Evolutionary conservation across 2,329 filamentous ascomycete species (phyloP), one percentile per base, ranked within the genome.

Genomic region (Fusarium ramigenum): DNA sequence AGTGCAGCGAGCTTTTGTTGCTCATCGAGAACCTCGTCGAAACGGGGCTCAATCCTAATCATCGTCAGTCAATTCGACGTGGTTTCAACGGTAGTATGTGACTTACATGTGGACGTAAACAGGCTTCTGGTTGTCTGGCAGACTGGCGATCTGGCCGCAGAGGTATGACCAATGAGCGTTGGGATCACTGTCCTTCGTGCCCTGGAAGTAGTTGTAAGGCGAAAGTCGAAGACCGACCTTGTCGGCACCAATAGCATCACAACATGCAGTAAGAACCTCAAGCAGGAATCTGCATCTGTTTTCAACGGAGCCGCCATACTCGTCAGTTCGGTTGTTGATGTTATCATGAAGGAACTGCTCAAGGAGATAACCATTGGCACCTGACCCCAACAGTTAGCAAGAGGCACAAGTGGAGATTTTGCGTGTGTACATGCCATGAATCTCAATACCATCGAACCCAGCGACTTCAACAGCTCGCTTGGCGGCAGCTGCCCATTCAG

Each of bases 401-500:
- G 5, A 18, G 14, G 23, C 9, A 15, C 1, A 32, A 25, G 18
- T 2, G 7, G 8, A 25, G 19, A 32, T 18, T 21, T 4, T 30
- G 3, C 7, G 5, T 19, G 12, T 12, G 2, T 16, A 4, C 16
- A 3, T 36, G 37, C 59, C 59, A 21, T 62, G 59, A 15, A 62
- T 58, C 50, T 62, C 59, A 19, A 62, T 42, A 25, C 59, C 59
- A 16, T 62, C 59, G 3, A 62, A 62, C 7, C 59, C 59, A 32
- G 59, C 59, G 14, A 62, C 32, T 2, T 58, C 50, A 11, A 62
- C 59, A 9, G 92, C 87, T n/a, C 88, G 83, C 75, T 86, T 85
- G 0, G 86, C 82, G 0, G 87, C 86, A 1, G 84, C 86, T 4
- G 85, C 87, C 83, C 87, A 93, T 4, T 88, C 88, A 4, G 80